Conservation (phyloP, 2,329 filamentous ascomycete species). For the Fusarium foetens region DNA sequence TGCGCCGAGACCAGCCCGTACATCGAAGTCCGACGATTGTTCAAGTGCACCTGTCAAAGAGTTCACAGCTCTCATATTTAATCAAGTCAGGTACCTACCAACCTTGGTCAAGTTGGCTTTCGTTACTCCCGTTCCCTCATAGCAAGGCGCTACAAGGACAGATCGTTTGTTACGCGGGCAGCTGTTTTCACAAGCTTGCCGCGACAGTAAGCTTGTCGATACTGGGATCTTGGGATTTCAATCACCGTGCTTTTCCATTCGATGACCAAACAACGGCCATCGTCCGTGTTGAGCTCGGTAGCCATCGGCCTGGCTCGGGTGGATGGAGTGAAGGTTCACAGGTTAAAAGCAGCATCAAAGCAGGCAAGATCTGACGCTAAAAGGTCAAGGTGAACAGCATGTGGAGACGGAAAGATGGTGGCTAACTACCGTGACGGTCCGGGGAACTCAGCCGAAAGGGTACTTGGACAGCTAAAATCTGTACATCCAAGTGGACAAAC, state of each 20-base stretch:
- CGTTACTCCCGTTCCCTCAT: background rate
- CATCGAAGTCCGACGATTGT: constrained; percentile 12
- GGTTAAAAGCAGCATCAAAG: background rate
- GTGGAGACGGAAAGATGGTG: constrained; percentile 9
- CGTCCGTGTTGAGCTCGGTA: constrained; percentile 46
- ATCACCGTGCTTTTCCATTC: background rate
- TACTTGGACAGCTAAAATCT: background rate
- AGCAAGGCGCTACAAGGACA: background rate
- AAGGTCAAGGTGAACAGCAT: constrained; percentile 18
- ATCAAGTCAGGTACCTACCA: background rate
- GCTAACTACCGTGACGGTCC: constrained; percentile 14
- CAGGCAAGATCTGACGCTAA: constrained; percentile 23
- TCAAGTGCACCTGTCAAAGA: background rate
- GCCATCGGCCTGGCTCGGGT: constrained; percentile 50
- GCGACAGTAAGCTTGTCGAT: background rate
- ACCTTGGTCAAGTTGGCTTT: background rate
- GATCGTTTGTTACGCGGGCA: background rate
- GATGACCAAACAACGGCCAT: constrained; percentile 30
- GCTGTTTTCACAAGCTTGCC: background rate
- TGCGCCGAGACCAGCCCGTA: constrained; percentile 24
- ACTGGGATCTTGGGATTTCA: background rate
- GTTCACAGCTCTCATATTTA: background rate
- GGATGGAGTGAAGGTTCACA: constrained; percentile 43
- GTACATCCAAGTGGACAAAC: background rate
- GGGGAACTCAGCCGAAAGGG: background rate